Base-by-base conservation (phyloP, 2,329 filamentous ascomycete species). In the Aschersonia sp. region DNA sequence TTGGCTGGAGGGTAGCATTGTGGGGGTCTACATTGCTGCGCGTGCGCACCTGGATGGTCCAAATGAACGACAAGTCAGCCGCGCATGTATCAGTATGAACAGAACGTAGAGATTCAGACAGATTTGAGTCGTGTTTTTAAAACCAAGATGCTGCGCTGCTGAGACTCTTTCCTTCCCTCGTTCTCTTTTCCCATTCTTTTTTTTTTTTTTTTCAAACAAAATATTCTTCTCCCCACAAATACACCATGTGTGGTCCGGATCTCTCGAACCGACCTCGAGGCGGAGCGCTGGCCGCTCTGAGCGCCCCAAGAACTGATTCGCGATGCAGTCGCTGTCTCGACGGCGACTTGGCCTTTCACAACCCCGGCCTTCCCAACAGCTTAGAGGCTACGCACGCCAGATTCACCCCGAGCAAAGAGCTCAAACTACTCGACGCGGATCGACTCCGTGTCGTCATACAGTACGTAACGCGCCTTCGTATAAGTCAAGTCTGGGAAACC, bases 281-380 rank as follows among this genome's bases (percentile, higher is more conserved):
- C 49, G 71, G 71, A 35, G 71, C 71, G 12, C 62, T 74, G 45
- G 71, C 62, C 5, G 67, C 70, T 5, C 64, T 74, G 44, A 64
- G 56, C 20, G 60, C 62, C 40, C 58, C 58, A 7, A 53, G 50
- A 12, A 50, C 40, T 46, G 32, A 31, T 4, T 40, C 45, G 10
- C 20, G n/a, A 6, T 31, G 38, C 20, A 12, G 30, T 5, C 3
- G 6, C 29, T 52, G 47, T 5, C 42, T 63, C 2, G 51, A 55
- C 10, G 65, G 61, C n/a, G 66, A 70, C 40, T 60, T 74, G 5
- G 58, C 65, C 3, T 73, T 74, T 44, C 66, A 72, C 47, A 68
- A 65, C 1, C 65, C 65, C 0, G 66, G 64, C 5, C 55, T 59
- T 29, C 67, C 67, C 2, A 56, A 55, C 29, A 65, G 65, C 45